Evolutionary conservation across 2,329 filamentous ascomycete species (phyloP), one percentile per base, ranked within the genome.

Genomic region (Clonostachys sp.): DNA sequence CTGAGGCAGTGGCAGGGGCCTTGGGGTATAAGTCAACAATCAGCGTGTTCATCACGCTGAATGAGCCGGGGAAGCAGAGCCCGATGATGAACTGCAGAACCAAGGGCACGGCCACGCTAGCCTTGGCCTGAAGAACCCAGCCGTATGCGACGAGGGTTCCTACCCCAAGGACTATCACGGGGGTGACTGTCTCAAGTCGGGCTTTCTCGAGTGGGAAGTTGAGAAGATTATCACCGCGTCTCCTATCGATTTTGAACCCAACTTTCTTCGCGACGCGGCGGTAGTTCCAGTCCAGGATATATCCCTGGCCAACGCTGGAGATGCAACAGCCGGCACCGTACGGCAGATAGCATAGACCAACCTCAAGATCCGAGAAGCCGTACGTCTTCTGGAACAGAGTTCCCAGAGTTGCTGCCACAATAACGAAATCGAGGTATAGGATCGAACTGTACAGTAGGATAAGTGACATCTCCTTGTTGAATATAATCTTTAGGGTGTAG

Each of bases 201-300:
- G 74, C 78, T 34, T 65, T 66, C 55, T 82, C 79, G 42, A 82
- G 77, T 8, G 78, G 79, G 46, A 80, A 81, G 17, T 67, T 64
- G 6, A 61, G 59, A 42, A 80, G 62, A 53, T 80, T 71, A 50
- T 75, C 71, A 17, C 75, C 75, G 10, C 80, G 78, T 52, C 78
- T 81, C 49, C 71, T 75, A 51, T 80, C 78, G 52, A 89, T 77
- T 3, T 71, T 67, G 48, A 90, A 71, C 6, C 82, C 82, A 14
- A 84, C 68, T 34, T 75, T 73, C 44, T 70, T 73, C 2, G 87
- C 86, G 42, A 83, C 76, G 38, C 86, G 78, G 7, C 81, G 75
- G 62, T 88, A 95, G 61, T 91, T 91, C 73, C 80, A 83, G 62
- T 81, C 77, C 43, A 79, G 66, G 6, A 80, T 57, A 52, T 74